Percentiles rank a stretch among this genome's conserved stretches.
These are phyloP conservation scores for Mucor sp. DNA, from an alignment of 371 early-diverging fungal species.

Conservation along the genomic window DNA sequence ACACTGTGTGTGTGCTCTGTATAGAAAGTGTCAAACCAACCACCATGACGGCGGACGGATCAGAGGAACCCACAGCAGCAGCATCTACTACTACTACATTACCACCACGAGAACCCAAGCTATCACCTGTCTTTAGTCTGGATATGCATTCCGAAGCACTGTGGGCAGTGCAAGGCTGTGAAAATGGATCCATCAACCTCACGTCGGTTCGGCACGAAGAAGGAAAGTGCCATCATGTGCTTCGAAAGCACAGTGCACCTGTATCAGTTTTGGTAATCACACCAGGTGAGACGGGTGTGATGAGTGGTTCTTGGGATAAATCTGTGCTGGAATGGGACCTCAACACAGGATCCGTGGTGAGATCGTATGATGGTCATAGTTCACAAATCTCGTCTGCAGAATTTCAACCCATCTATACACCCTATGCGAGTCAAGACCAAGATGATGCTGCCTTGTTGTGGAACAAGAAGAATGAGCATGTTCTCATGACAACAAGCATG, in stretches of 20 bases:
- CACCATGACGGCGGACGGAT: neutral
- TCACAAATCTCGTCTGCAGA: conserved; percentile 81
- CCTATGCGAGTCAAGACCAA: conserved; percentile 10
- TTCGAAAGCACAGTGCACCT: conserved; percentile 78
- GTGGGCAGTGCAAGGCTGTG: conserved; percentile 82
- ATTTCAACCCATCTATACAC: conserved; percentile 65
- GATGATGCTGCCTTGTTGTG: conserved; percentile 18
- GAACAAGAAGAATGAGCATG: conserved; percentile 41
- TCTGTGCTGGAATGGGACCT: conserved; percentile 88
- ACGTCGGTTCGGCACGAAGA: conserved; percentile 94
- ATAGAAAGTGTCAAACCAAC: conserved; percentile 19
- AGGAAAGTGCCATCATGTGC: conserved; percentile 78
- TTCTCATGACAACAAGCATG: conserved; percentile 79
- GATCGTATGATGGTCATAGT: conserved; percentile 69
- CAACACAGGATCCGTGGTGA: conserved; percentile 74
- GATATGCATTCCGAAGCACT: conserved; percentile 91
- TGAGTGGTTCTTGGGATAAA: conserved; percentile 96
- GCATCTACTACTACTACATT: neutral
- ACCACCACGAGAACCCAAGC: conserved; percentile 44
- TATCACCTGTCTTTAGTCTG: conserved; percentile 91
- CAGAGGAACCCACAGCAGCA: conserved; percentile 4
- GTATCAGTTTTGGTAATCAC: conserved; percentile 84
- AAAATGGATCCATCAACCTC: conserved; percentile 85
- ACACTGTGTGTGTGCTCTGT: neutral
- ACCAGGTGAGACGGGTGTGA: conserved; percentile 73